Evolutionary conservation across 139 green algal genomes (phyloP), one percentile per base, ranked within the genome.

Genomic region (Chlorella sp.): DNA sequence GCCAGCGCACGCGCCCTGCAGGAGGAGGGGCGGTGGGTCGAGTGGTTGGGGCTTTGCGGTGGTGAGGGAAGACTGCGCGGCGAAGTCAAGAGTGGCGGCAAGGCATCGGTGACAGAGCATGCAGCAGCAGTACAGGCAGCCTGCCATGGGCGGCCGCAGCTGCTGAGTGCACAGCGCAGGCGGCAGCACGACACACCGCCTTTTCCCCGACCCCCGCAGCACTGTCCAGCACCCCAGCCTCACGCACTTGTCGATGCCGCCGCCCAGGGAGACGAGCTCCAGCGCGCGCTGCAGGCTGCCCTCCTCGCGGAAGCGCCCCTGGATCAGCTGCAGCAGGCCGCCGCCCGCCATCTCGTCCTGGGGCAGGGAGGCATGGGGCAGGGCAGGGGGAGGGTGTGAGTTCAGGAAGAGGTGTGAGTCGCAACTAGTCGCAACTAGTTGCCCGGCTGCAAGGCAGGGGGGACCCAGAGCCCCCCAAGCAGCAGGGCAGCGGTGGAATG

Each of bases 231-330:
- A 46, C 34, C 17, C 3, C 11, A 51, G 22, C 80, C 8, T 13
- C 60, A 5, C 81, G 62, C 70, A 86, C 82, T 76, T 82, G 43
- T 80, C 87, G 34, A 93, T 88, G 56, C 96, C 92, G 28, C 95
- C 97, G 30, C 93, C 83, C 69, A 88, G 58, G 24, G 88, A 84
- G 14, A 99, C 94, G 67, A 99, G 92, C 80, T 90, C 73, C 75
- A 99, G 90, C 11, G 96, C 97, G 26, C 88, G 84, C 84, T 95
- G 68, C 75, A 99, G 81, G 17, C 83, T 86, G 24, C 91, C 96
- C 32, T 95, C 90, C 73, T 97, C 94, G 64, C 91, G 48, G 74
- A 99, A 98, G 79, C 98, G 94, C 30, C 64, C 73, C 43, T 97
- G 87, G 41, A 99, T 94, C 24, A 99, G 89, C 14, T 88, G 83